These are phyloP conservation scores for Typha latifolia DNA, from an alignment of 176 grass and related monocot genomes.

Conservation along the genomic window DNA sequence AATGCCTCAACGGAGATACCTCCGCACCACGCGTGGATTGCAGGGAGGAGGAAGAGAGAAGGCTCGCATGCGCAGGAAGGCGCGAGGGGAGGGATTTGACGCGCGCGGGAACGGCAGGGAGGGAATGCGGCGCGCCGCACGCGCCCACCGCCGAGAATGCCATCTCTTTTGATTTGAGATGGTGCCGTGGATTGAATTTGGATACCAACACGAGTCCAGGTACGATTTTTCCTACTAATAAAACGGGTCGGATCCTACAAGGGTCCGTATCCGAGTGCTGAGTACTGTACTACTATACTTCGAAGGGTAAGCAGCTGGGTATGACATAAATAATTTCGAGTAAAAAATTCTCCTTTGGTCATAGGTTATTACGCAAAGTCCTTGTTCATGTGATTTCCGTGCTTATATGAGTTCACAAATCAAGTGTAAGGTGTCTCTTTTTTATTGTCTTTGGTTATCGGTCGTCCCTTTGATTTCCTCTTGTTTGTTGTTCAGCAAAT, in stretches of 20 bases:
- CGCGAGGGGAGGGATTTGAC: neutral
- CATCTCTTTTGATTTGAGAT: neutral
- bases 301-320: too few species aligned
- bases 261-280: neutral
- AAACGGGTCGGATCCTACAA: neutral
- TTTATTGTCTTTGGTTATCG: neutral
- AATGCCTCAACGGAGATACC: slow-evolving; percentile 31
- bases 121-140: neutral
- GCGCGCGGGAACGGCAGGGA: neutral
- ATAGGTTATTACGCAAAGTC: neutral
- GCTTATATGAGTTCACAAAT: neutral
- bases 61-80: neutral
- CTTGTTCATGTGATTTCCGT: slow-evolving; percentile 12
- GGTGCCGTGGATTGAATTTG: slow-evolving; percentile 5
- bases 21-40: neutral
- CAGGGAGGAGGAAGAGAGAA: slow-evolving; percentile 12
- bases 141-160: neutral
- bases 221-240: neutral
- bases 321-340: neutral
- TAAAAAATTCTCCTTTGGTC: neutral
- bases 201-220: too few species aligned
- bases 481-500: slow-evolving; percentile 20
- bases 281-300: too few species aligned
- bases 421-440: neutral
- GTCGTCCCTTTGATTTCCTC: neutral